Percentiles rank a stretch among this genome's conserved stretches.
These are phyloP conservation scores for Capsicum pubescens DNA, from an alignment of 257 asterid genomes.

Conservation along the genomic window DNA sequence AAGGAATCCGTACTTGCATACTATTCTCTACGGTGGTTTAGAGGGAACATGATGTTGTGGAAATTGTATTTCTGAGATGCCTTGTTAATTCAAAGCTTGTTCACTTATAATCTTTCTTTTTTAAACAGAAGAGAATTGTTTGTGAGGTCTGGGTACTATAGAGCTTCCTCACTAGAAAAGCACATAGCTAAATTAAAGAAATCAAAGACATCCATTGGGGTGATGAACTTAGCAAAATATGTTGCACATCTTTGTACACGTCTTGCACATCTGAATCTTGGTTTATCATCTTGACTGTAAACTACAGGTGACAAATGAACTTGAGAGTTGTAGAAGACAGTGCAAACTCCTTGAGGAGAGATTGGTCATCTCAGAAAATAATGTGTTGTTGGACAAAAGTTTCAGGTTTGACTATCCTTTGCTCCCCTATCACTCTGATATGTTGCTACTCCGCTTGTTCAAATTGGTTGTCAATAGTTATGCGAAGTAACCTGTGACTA, in stretches of 20 bases:
- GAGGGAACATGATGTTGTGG: slow-evolving; percentile 15
- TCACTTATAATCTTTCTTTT: slow-evolving; percentile 11
- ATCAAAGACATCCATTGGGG: slow-evolving; percentile 6
- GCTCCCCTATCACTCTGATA: slow-evolving; percentile 18
- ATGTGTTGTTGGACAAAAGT: slow-evolving; percentile 41
- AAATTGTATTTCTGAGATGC: not conserved
- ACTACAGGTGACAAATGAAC: slow-evolving; percentile 60
- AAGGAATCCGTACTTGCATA: slow-evolving; percentile 24
- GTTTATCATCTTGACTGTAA: slow-evolving; percentile 27
- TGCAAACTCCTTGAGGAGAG: slow-evolving; percentile 53
- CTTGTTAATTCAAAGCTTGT: slow-evolving; percentile 16
- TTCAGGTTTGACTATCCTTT: slow-evolving; percentile 51
- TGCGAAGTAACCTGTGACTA: slow-evolving; percentile 13
- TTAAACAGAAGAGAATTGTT: slow-evolving; percentile 1
- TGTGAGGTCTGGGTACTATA: slow-evolving; percentile 12
- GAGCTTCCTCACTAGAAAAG: not conserved
- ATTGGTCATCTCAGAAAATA: slow-evolving; percentile 44
- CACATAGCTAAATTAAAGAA: slow-evolving; percentile 16
- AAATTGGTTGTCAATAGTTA: slow-evolving; percentile 10
- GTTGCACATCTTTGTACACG: slow-evolving; percentile 5
- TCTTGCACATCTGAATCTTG: not conserved
- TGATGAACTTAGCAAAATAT: slow-evolving; percentile 14
- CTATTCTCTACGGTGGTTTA: not conserved
- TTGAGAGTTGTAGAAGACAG: slow-evolving; percentile 57
- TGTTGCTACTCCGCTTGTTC: slow-evolving; percentile 9